Base-by-base conservation (phyloP, 352 stramenopile genomes). In the Peronospora belbahrii region DNA sequence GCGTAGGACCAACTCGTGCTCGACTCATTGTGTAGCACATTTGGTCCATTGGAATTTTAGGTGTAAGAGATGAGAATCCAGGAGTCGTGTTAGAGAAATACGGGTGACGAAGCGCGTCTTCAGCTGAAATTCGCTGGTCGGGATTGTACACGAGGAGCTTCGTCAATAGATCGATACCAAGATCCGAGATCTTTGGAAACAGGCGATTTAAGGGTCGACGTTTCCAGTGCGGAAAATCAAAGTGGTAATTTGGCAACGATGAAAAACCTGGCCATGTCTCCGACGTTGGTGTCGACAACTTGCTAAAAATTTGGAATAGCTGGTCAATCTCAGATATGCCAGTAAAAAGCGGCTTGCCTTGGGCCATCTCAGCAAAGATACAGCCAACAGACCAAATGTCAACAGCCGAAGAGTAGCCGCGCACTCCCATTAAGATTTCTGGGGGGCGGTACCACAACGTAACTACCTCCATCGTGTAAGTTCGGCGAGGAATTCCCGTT, bases 361-460 rank as follows among this genome's bases (percentile, higher is more conserved):
- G 82, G 27, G 97, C 86, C 82, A 98, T 97, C 66, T 99, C 96
- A 3, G 94, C 96, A 66, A 99, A 97, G 30, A 99, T 98, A 52
- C 94, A 98, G 2, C 96, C 96, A 17, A 94, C 74, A 17, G 70
- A 97, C 90, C 89, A 97, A 42, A 97, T 97, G 48, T 97, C 90
- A 19, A 97, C 79, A 4, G 79, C 74, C 0, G 76, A 82, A 5
- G 79, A 91, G 48, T 93, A 93, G 0, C 71, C 77, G n/a, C 78
- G 69, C 5, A 89, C 76, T 11, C 85, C 86, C 76, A 96, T 91
- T 13, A 96, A 56, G 3, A 96, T 88, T 53, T 96, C 86, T 1
- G 86, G 86, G 9, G 86, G 79, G 1, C 85, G 74, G 49, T 96
- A 96, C 85, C 86, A 96, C 9, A 96, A 65, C 6, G 86, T 96